These are phyloP conservation scores for Saturnispora serradocipensis DNA, from an alignment of 805 yeast species.

Conservation along the genomic window DNA sequence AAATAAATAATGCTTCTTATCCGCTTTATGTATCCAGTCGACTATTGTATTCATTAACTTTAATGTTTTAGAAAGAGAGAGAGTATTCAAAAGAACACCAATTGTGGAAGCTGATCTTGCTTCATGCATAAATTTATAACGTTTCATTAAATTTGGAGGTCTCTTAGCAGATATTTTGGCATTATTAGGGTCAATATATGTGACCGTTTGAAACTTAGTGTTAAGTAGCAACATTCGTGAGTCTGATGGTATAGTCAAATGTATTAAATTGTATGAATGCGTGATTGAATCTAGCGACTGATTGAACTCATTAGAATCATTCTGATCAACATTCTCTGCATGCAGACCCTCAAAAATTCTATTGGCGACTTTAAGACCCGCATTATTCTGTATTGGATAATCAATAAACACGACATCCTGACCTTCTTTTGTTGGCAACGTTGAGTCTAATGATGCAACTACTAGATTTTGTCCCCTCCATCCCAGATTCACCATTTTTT, in stretches of 20 bases:
- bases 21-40: constrained; percentile 57
- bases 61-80: constrained; percentile 70
- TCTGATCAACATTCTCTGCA: constrained; percentile 6
- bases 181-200: constrained; percentile 38
- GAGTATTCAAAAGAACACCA: constrained; percentile 83
- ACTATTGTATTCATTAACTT: constrained; percentile 54
- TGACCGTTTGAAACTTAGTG: constrained; percentile 53
- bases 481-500: constrained; percentile 17
- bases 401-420: constrained; percentile 21
- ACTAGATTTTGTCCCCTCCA: constrained; percentile 19
- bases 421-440: constrained; percentile 13
- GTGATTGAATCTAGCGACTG: constrained; percentile 27
- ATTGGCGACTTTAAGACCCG: constrained; percentile 20
- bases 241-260: constrained; percentile 63
- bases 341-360: constrained; percentile 26
- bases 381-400: constrained; percentile 3
- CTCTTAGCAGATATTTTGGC: constrained; percentile 43
- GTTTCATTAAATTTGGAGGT: constrained; percentile 67
- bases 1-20: constrained; percentile 85
- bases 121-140: constrained; percentile 79
- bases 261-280: constrained; percentile 51
- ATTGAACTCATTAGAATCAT: constrained; percentile 14
- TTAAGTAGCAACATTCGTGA: constrained; percentile 70
- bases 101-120: constrained; percentile 89
- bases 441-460: constrained; percentile 33